phyloP scores from a whole-genome alignment of 2,329 filamentous ascomycete species.

The Rachicladosporium sp. region DNA sequence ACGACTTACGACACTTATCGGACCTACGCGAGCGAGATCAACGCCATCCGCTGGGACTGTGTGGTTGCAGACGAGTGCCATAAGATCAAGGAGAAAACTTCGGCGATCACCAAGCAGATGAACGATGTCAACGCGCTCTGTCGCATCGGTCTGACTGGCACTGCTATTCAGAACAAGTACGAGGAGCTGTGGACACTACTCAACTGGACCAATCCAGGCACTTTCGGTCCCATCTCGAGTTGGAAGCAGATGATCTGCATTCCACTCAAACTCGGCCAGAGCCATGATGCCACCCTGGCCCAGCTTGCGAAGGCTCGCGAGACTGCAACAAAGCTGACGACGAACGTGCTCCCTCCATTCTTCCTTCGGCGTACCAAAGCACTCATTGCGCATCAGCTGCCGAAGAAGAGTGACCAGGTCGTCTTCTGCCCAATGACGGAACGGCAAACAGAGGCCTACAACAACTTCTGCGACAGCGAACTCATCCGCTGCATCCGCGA shows the following conservation, averaged over 20 bases:
- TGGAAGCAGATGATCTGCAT: constrained; percentile 71
- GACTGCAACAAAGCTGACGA: constrained; percentile 71
- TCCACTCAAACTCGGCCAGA: constrained; percentile 77
- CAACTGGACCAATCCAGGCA: constrained; percentile 89
- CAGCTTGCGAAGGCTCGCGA: constrained; percentile 71
- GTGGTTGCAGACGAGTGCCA: constrained; percentile 94
- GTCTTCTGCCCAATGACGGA: constrained; percentile 88
- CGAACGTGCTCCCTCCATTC: constrained; percentile 78
- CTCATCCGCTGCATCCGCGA: constrained; percentile 56
- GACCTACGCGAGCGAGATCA: constrained; percentile 63
- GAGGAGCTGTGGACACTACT: constrained; percentile 92
- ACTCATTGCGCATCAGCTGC: constrained; percentile 80
- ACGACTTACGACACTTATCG: constrained; percentile 86
- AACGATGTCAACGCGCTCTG: constrained; percentile 83
- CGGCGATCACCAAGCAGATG: constrained; percentile 75
- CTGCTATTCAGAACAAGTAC: constrained; percentile 95
- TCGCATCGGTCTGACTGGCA: constrained; percentile 84
- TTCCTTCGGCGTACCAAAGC: constrained; percentile 90
- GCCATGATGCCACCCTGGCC: constrained; percentile 74
- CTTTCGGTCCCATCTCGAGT: constrained; percentile 51
- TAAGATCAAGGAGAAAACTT: constrained; percentile 64
- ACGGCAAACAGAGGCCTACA: constrained; percentile 69
- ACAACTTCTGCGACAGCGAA: constrained; percentile 64
- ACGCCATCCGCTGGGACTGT: constrained; percentile 83
- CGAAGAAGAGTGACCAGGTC: constrained; percentile 86